Base-by-base conservation (phyloP, 1,284 basidiomycete genomes). In the Neonothopanus nambi region DNA sequence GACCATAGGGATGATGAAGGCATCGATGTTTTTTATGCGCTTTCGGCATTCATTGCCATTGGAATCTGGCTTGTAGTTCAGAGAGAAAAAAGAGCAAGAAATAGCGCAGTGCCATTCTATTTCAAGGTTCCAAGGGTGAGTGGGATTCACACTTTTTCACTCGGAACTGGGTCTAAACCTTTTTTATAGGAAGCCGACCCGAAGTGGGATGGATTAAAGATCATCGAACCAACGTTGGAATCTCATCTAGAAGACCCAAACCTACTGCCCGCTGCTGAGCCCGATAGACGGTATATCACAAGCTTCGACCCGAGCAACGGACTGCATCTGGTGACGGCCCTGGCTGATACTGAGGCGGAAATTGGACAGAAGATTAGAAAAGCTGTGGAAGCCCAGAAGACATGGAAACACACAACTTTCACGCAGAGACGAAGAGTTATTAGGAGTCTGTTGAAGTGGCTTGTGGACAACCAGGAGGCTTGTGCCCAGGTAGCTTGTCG, bases 281-380 rank as follows among this genome's bases (percentile, higher is more conserved):
- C 73, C 20, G 70, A 79, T 3, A 69, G 81, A 41, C 76, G 82
- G 54, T 92, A 89, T 62, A 89, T 98, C 52, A 95, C 93, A 1
- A 88, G 88, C 69, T 98, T 87, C 64, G 95, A 98, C 67, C 95
- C 95, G 8, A 85, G 93, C 5, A 96, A 92, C 4, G 89, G 85
- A 18, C 76, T 88, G 42, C 89, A 95, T 63, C 77, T 95, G 48
- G 82, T 72, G 21, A 90, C 87, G 1, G 69, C 82, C 63, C 64
- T 89, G 44, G 82, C 92, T 37, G 84, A 94, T 68, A 79, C 82
- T 50, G 77, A 77, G 21, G 72, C 68, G 5, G 94, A 94, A 68
- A 90, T 98, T 57, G 77, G 77, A 23, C 72, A 68, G 4, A 94
- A 94, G 69, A 90, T 98, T 57, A 57, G 65, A 3, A 70, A 66